Evolutionary conservation across 148 eudicot species (phyloP).

Genomic region (Rhododendron molle): DNA sequence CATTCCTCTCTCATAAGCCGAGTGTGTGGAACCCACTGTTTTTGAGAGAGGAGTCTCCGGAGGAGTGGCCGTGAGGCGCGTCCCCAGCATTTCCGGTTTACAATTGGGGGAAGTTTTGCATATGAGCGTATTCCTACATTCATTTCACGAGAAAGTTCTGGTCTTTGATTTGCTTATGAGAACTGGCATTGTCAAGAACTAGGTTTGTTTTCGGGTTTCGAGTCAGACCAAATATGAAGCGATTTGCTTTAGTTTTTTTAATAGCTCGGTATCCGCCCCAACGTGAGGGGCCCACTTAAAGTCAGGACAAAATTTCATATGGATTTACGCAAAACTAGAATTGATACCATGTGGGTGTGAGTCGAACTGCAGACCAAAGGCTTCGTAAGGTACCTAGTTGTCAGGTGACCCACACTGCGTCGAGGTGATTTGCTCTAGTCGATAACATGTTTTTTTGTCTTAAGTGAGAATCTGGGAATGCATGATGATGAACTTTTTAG

Average conservation of each 20-base stretch:
- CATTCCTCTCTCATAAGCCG: too few species aligned
- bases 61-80: too few species aligned
- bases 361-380: background rate
- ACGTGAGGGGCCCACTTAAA: background rate
- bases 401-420: background rate
- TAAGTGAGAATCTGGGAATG: constrained; percentile 9
- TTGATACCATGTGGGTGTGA: background rate
- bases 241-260: background rate
- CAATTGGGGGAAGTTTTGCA: background rate
- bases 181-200: background rate
- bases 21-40: too few species aligned
- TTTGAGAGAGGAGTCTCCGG: too few species aligned
- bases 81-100: too few species aligned
- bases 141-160: background rate
- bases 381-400: background rate
- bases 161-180: background rate
- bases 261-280: background rate
- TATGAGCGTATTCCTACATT: background rate
- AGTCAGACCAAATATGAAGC: background rate
- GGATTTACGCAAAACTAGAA: background rate
- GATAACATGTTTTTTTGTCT: constrained; percentile 10
- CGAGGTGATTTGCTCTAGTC: background rate
- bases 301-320: background rate
- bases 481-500: background rate
- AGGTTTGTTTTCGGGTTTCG: background rate